Percentiles rank a stretch among this genome's conserved stretches.
Conservation (phyloP, 2,329 filamentous ascomycete genomes). For the Immersiporthe knoxdaviesiana region DNA sequence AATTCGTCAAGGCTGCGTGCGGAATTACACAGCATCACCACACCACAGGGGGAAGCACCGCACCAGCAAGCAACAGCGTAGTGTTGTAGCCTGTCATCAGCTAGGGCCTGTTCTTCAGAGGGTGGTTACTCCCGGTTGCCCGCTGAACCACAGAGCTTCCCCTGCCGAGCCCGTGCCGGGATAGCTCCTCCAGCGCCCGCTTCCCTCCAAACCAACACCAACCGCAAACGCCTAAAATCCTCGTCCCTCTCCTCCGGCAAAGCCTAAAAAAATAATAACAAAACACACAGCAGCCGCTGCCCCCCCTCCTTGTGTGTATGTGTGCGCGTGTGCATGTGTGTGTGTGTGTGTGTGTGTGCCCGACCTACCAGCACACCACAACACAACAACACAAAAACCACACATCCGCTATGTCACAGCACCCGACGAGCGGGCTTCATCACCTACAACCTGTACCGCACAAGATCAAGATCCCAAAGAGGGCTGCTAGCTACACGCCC, state of each 20-base stretch:
- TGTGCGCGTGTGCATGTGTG: background rate
- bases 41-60: background rate
- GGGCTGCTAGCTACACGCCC: constrained; percentile 62
- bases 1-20: background rate
- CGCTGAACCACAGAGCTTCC: constrained; percentile 6
- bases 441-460: constrained; percentile 45
- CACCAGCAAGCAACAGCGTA: background rate
- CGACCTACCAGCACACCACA: constrained; percentile 14
- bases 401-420: constrained; percentile 30
- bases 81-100: background rate
- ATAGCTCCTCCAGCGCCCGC: constrained; percentile 1
- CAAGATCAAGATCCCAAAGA: constrained; percentile 63
- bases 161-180: constrained; percentile 6
- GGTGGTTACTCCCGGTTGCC: background rate
- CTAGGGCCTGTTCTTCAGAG: constrained; percentile 1
- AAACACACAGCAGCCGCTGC: background rate
- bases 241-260: background rate
- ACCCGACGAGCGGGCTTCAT: constrained; percentile 22
- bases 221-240: background rate
- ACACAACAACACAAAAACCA: constrained; percentile 22
- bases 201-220: background rate
- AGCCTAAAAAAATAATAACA: constrained; percentile 3
- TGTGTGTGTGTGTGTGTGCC: constrained; percentile 1
- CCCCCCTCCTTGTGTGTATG: background rate
- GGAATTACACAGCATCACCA: background rate